Conservation (phyloP, 257 asterid species). For the Fraxinus americana region DNA sequence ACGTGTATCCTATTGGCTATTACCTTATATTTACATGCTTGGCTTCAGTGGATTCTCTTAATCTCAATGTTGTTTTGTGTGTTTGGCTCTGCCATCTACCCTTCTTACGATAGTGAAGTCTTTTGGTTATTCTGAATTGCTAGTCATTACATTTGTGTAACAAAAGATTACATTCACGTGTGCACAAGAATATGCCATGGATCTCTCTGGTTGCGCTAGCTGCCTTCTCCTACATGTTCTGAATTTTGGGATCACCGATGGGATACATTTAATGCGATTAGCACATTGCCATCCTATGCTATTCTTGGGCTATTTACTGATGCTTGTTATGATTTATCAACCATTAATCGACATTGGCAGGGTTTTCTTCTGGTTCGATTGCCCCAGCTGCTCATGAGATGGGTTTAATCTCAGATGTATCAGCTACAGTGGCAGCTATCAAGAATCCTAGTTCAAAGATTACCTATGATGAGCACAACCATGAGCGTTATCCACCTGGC, state of each 20-base stretch:
- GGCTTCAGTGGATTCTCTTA: background rate
- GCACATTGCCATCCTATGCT: background rate
- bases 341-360: constrained; percentile 38
- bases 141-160: background rate
- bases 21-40: background rate
- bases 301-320: background rate
- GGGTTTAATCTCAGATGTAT: constrained; percentile 47
- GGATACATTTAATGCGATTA: background rate
- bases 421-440: constrained; percentile 76
- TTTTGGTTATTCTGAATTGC: constrained; percentile 9
- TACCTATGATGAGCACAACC: constrained; percentile 74
- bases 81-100: background rate
- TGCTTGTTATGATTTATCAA: constrained; percentile 10
- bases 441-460: constrained; percentile 84
- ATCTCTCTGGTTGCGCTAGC: constrained; percentile 1
- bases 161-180: background rate
- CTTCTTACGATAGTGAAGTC: background rate
- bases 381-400: constrained; percentile 49
- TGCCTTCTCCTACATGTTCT: background rate
- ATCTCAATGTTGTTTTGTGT: background rate
- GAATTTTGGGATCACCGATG: constrained; percentile 3
- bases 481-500: constrained; percentile 88
- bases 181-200: constrained; percentile 7
- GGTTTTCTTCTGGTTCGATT: constrained; percentile 59
- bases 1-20: background rate